Evolutionary conservation across 306 rosid species (phyloP), one percentile per base, ranked within the genome.

Genomic region (Prunus mume): DNA sequence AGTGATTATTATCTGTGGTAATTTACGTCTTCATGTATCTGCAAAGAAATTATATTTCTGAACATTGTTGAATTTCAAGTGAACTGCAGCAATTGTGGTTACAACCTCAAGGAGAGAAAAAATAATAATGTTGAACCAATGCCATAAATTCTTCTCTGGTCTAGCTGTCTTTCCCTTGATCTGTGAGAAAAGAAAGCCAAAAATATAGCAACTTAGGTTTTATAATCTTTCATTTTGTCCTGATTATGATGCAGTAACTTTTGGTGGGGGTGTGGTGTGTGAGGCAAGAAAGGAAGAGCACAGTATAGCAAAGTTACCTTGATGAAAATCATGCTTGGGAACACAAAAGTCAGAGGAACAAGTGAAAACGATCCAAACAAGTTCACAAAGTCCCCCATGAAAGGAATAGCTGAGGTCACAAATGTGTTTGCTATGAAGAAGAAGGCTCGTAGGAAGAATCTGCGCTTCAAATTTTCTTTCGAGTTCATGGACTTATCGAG

Each of bases 241-340:
- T 54, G 61, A 54, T 6, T 54, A 19, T 34, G 22, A 25, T 69
- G 18, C 47, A 49, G 46, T 10, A 27, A 6, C 43, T 6, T 32
- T 6, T 6, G 43, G 43, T 38, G 2, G 9, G 43, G 9, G 43
- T n/a, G 43, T 38, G 43, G 43, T 0, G 0, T 38, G 43, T 38
- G 43, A 6, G 43, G 9, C 0, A 1, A 32, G 38, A 32, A 32
- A 5, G 38, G 11, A 41, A 22, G 8, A 9, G 20, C 19, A 12
- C 70, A 60, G n/a, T 24, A 3, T 20, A n/a, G 47, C 12, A 22
- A 12, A 18, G 5, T 45, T 10, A 89, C 91, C 91, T 89, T 89
- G 49, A 90, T 74, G 75, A 87, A 90, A 75, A 87, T 45, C 90
- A 90, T 80, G 88, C 91, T 90, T 28, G 88, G 90, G 69, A 90